These are phyloP conservation scores for Chernovozyma sophiae-reginae DNA, from an alignment of 1,139 yeast genomes.

Conservation along the genomic window DNA sequence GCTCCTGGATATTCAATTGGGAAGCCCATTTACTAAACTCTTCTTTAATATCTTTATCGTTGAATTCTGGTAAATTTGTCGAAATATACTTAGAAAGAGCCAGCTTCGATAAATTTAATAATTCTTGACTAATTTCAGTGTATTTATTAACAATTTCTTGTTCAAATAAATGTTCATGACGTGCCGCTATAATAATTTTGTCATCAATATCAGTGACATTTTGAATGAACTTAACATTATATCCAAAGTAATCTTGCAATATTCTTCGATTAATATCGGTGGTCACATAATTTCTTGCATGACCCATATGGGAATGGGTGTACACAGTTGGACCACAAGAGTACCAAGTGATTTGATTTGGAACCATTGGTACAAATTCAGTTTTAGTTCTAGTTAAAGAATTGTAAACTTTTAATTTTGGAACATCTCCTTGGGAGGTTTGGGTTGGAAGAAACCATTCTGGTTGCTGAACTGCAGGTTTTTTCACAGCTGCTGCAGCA, in stretches of 20 bases:
- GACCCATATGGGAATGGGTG: slow-evolving; percentile 98
- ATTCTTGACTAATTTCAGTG: slow-evolving; percentile 29
- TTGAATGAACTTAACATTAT: slow-evolving; percentile 81
- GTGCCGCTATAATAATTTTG: slow-evolving; percentile 89
- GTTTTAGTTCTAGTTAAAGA: slow-evolving; percentile 80
- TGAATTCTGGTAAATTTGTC: slow-evolving; percentile 52
- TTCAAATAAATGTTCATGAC: slow-evolving; percentile 80
- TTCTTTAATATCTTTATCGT: slow-evolving; percentile 19
- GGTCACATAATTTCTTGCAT: slow-evolving; percentile 94
- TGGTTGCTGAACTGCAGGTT: slow-evolving; percentile 33
- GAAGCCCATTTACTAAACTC: slow-evolving; percentile 52
- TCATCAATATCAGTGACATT: slow-evolving; percentile 98
- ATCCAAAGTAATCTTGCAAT: slow-evolving; percentile 85
- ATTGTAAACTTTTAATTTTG: slow-evolving; percentile 51
- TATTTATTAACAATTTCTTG: slow-evolving; percentile 40
- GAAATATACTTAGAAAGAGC: slow-evolving; percentile 48
- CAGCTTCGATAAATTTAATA: slow-evolving; percentile 33
- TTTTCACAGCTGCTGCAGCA: slow-evolving; percentile 12
- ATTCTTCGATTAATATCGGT: slow-evolving; percentile 90
- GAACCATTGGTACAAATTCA: slow-evolving; percentile 62
- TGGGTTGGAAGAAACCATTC: slow-evolving; percentile 30
- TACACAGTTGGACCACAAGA: slow-evolving; percentile 99
- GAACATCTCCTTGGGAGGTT: slow-evolving; percentile 9
- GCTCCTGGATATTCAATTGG: slow-evolving; percentile 44
- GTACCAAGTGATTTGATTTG: slow-evolving; percentile 82